Base-by-base conservation (phyloP, 495 filamentous ascomycete species). In the Aspergillus leporis region DNA sequence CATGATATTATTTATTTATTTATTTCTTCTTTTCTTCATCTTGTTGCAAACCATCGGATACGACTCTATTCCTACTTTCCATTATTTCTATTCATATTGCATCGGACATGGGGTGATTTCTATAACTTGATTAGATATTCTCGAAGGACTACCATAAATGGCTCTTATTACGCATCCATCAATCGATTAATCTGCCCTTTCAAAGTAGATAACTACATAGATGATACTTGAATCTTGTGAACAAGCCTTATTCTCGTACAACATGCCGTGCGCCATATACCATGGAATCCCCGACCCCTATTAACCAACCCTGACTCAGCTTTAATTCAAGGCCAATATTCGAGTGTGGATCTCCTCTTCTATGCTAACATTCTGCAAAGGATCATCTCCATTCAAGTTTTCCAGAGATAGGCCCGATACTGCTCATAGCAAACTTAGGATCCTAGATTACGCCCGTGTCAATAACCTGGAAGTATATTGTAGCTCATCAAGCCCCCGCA, bases 71-170 rank as follows among this genome's bases (percentile, higher is more conserved):
- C 7, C 21, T 7, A 5, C 8, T 47, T 21, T 5, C 19, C 19
- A 22, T 23, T 47, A 7, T 19, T 47, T 23, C 7, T 16, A 47
- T 47, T 23, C 45, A 48, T 56, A 34, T 23, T 56, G 46, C 55
- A 50, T 56, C 43, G 46, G 47, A 46, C 45, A 56, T 56, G 45
- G 55, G 30, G 34, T 22, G 21, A 49, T 61, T 28, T 53, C 34
- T 45, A 23, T 51, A 40, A n/a, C 52, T 50, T 32, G 55, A 19
- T 18, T 55, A 59, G 56, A 63, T 50, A 40, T 48, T 49, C 12
- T 23, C 23, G 12, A 18, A 12, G 46, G n/a, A 52, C 12, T 16
- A 48, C 36, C n/a, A 25, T 56, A 34, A 47, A 56, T 32, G 23
- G 22, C 21, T 18, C 32, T 56, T 56, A 43, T 48, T 45, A 45